Conservation (phyloP, 352 stramenopile species). For the Phytophthora megakarya region DNA sequence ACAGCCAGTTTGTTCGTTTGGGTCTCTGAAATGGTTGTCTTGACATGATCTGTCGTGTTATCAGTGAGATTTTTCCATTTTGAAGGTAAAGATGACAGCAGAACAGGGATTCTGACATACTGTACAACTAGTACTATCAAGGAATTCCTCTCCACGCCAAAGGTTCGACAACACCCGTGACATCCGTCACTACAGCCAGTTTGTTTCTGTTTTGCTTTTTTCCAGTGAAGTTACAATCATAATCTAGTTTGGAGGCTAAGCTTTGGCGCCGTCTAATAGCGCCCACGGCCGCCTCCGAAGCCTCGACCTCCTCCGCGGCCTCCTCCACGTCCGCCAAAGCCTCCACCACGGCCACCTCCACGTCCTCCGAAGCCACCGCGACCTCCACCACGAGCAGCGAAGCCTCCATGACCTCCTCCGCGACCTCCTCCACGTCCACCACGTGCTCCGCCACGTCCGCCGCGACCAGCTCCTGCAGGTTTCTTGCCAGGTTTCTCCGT, state of each 20-base stretch:
- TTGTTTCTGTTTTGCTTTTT: constrained; percentile 30
- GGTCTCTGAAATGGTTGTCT: no score
- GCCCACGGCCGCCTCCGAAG: constrained; percentile 34
- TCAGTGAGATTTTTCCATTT: no score
- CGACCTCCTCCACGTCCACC: constrained; percentile 40
- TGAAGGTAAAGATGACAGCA: no score
- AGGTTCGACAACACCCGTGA: no score
- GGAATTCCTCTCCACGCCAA: no score
- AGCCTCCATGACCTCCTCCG: constrained; percentile 36
- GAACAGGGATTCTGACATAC: no score
- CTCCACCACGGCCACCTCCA: constrained; percentile 39
- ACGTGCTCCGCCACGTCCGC: constrained; percentile 48
- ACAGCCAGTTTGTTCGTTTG: no score
- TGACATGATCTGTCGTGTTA: no score
- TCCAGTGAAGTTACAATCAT: constrained; percentile 45
- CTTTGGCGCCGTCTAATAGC: constrained; percentile 30
- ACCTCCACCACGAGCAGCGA: constrained; percentile 47
- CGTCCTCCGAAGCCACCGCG: constrained; percentile 53
- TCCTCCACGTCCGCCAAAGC: constrained; percentile 20
- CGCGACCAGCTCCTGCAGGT: constrained; percentile 44
- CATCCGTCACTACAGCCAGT: no score
- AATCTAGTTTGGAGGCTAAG: constrained; percentile 53
- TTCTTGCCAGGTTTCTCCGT: constrained; percentile 91
- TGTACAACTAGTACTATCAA: no score
- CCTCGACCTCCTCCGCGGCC: constrained; percentile 33